Evolutionary conservation across 75 land plant genomes (phyloP).

Genomic region (Pseudotsuga menziesii): DNA sequence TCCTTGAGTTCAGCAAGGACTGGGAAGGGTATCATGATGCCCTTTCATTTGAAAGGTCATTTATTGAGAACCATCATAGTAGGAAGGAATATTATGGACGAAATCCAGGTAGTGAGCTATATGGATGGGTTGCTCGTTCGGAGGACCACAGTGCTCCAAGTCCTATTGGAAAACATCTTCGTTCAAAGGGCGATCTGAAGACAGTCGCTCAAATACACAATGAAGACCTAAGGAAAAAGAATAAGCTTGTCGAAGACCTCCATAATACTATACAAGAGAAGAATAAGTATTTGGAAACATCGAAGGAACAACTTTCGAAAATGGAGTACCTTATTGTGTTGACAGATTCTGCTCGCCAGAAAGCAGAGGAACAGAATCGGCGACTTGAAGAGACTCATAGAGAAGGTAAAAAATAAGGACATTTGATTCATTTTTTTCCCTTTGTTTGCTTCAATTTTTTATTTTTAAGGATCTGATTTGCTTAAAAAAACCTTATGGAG

Average conservation of each 20-base stretch:
- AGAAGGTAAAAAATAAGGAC: background rate
- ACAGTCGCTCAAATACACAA: constrained; percentile 40
- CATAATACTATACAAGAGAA: constrained; percentile 38
- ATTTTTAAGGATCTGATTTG: no score
- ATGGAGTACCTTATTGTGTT: background rate
- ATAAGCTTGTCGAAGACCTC: constrained; percentile 37
- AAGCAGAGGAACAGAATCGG: background rate
- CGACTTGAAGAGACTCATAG: background rate
- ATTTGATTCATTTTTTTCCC: no score
- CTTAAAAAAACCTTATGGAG: no score
- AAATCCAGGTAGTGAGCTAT: constrained; percentile 25
- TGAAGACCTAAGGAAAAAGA: constrained; percentile 37
- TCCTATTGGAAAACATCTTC: constrained; percentile 43
- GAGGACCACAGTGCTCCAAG: constrained; percentile 45
- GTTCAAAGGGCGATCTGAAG: constrained; percentile 48
- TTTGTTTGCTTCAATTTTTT: no score
- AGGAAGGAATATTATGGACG: constrained; percentile 37
- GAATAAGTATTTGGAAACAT: constrained; percentile 21
- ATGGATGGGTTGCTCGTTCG: constrained; percentile 76
- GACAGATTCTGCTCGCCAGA: background rate
- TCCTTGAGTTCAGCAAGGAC: constrained; percentile 60
- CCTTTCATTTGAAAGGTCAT: constrained; percentile 64
- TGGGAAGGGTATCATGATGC: constrained; percentile 73
- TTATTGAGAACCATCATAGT: constrained; percentile 41
- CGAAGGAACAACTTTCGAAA: background rate